These are phyloP conservation scores for Globisporangium cystogenes DNA, from an alignment of 352 stramenopile genomes.

Conservation along the genomic window DNA sequence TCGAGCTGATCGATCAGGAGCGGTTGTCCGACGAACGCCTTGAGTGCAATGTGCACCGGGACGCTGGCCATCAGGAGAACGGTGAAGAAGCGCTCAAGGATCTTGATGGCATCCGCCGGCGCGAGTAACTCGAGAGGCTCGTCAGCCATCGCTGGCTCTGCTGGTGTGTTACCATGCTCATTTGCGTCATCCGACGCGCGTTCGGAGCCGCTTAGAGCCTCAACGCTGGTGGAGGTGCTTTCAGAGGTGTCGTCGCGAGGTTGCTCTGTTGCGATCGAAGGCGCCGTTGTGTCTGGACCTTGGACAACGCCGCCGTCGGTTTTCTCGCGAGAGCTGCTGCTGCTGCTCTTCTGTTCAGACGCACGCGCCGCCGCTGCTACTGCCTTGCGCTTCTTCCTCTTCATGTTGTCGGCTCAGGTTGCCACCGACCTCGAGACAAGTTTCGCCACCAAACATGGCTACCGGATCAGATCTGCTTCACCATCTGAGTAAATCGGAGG, in stretches of 20 bases:
- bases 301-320: no score
- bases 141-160: not conserved
- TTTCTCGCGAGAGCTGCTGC: no score
- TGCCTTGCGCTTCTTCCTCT: slow-evolving; percentile 11
- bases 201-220: no score
- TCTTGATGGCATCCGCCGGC: slow-evolving; percentile 1
- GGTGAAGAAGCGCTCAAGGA: slow-evolving; percentile 22
- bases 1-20: slow-evolving; percentile 6
- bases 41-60: slow-evolving; percentile 11
- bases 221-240: no score
- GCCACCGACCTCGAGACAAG: not conserved
- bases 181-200: not conserved
- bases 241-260: no score
- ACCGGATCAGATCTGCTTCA: not conserved
- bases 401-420: not conserved
- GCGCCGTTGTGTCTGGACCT: no score
- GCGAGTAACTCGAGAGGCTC: no score
- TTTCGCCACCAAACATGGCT: not conserved
- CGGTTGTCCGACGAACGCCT: slow-evolving; percentile 2
- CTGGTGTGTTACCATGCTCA: not conserved
- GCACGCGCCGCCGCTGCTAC: not conserved
- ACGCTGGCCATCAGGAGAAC: slow-evolving; percentile 19
- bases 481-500: not conserved
- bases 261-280: no score
- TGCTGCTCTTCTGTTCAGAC: not conserved